phyloP scores from a whole-genome alignment of 2,329 filamentous ascomycete species.

The Pestalotiopsis fici region DNA sequence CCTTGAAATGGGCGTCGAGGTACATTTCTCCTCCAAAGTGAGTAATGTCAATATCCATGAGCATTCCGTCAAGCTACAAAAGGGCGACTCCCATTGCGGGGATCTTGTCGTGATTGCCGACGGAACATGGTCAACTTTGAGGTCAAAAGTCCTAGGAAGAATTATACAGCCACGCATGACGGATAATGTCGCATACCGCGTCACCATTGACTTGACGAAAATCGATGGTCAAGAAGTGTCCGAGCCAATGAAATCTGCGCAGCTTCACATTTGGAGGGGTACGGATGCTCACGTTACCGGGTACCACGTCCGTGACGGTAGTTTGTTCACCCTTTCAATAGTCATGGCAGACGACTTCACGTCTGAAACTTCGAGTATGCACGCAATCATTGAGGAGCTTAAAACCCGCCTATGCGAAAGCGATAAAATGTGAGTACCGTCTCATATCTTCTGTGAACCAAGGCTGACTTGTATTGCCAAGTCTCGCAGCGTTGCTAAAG shows the following conservation, averaged over 20 bases:
- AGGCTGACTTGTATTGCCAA: background rate
- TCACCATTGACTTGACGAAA: background rate
- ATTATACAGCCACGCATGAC: background rate
- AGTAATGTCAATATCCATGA: background rate
- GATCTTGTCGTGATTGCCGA: constrained; percentile 1
- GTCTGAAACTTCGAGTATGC: background rate
- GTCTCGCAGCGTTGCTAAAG: background rate
- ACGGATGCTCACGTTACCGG: background rate
- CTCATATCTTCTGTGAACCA: background rate
- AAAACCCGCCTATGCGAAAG: background rate
- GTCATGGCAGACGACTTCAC: background rate
- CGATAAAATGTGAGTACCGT: background rate
- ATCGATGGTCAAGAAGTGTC: background rate
- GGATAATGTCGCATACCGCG: background rate
- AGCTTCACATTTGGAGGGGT: background rate
- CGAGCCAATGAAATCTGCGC: background rate
- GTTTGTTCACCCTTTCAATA: background rate
- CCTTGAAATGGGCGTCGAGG: background rate
- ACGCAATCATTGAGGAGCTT: background rate
- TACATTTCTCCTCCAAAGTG: background rate
- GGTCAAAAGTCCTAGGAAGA: background rate
- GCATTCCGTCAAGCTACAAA: background rate
- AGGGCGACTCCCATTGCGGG: background rate
- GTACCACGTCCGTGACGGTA: background rate
- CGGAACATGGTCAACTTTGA: background rate